Evolutionary conservation across 2,329 filamentous ascomycete species (phyloP).

Genomic region (Pestalotiopsis sp.): DNA sequence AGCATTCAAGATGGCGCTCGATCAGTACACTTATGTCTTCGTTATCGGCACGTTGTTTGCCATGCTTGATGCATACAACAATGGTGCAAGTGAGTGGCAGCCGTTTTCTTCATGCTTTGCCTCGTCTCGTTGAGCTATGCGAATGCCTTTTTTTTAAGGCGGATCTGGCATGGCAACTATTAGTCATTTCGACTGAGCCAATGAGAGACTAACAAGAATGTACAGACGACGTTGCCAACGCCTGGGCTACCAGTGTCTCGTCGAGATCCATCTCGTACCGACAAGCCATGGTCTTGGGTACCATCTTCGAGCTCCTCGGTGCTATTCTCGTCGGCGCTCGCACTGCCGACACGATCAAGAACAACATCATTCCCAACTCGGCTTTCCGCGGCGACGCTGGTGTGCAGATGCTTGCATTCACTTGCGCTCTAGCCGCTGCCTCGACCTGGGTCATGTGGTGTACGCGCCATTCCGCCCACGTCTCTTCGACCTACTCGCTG

Average conservation of each 20-base stretch:
- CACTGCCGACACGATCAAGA: constrained; percentile 79
- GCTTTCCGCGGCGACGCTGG: constrained; percentile 64
- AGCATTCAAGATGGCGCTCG: constrained; percentile 53
- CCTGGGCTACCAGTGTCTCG: constrained; percentile 81
- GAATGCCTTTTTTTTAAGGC: no score
- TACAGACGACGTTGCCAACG: constrained; percentile 80
- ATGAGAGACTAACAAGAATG: constrained; percentile 3
- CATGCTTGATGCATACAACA: constrained; percentile 77
- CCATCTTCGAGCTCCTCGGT: constrained; percentile 69
- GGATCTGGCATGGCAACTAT: not conserved
- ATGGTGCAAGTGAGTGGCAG: constrained; percentile 69
- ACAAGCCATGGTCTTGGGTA: constrained; percentile 68
- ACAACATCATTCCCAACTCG: constrained; percentile 66
- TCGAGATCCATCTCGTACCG: constrained; percentile 75
- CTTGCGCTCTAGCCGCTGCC: constrained; percentile 65
- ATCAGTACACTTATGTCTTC: constrained; percentile 72
- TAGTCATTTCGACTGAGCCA: not conserved
- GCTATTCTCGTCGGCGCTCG: constrained; percentile 69
- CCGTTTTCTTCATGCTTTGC: not conserved
- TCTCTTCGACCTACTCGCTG: constrained; percentile 73
- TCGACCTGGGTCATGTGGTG: constrained; percentile 82
- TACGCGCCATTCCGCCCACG: constrained; percentile 72
- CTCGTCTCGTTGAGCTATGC: not conserved
- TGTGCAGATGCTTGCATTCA: constrained; percentile 70
- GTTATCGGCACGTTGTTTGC: constrained; percentile 77